These are phyloP conservation scores for Uncinocarpus reesii DNA, from an alignment of 2,329 filamentous ascomycete genomes.

Conservation along the genomic window DNA sequence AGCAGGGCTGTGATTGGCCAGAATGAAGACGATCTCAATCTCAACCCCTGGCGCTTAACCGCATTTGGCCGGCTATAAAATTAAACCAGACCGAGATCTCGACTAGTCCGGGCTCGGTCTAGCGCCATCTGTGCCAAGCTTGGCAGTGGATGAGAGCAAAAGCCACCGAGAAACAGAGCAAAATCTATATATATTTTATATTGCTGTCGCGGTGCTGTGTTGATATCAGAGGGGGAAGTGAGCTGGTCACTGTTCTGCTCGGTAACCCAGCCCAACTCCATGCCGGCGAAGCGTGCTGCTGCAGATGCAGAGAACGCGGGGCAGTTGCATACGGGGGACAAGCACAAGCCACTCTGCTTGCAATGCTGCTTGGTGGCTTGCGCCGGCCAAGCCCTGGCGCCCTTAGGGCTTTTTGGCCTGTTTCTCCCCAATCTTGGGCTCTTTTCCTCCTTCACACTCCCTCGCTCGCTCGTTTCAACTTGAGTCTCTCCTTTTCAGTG, in stretches of 20 bases:
- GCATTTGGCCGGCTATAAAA: background rate
- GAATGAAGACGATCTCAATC: conserved; percentile 7
- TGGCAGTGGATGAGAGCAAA: too few relatives aligned
- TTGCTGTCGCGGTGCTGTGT: too few relatives aligned
- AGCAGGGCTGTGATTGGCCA: background rate
- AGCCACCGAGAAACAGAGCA: too few relatives aligned
- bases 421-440: background rate
- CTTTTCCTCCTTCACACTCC: background rate
- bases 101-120: background rate
- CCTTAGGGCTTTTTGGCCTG: too few relatives aligned
- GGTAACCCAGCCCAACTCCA: too few relatives aligned
- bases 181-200: too few relatives aligned
- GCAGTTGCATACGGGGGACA: background rate
- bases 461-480: conserved; percentile 6
- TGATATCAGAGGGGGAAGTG: too few relatives aligned
- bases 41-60: conserved; percentile 9
- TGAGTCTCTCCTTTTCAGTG: background rate
- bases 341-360: too few relatives aligned
- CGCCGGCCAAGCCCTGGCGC: too few relatives aligned
- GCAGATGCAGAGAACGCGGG: background rate
- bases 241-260: too few relatives aligned
- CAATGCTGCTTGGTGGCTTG: background rate
- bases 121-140: too few relatives aligned
- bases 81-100: background rate
- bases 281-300: too few relatives aligned